Evolutionary conservation across 805 yeast species (phyloP), one percentile per base, ranked within the genome.

Genomic region (Saturnispora ahearnii): DNA sequence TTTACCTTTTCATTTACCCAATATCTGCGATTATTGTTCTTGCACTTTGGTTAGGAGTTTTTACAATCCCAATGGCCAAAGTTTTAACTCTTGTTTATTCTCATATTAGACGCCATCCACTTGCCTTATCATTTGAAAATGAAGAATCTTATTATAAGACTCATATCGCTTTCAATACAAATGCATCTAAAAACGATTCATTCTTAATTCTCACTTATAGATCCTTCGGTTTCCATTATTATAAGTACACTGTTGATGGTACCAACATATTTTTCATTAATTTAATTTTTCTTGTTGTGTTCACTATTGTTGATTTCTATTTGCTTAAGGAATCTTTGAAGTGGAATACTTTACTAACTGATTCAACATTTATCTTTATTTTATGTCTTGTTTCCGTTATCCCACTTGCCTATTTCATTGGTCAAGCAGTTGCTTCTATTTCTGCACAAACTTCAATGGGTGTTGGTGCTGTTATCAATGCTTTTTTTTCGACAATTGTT

Each of bases 381-480:
- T 68, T 88, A 15, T 85, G 96, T 63, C 68, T 93, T 51, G 73
- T 85, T 45, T 86, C 96, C 1, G 87, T 93, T 51, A 78, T 93
- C 34, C 99, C 99, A 6, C 72, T 93, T 56, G 98, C 99, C 0
- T 91, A 93, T 63, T 93, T 89, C 67, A 90, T 93, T 58, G 99
- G 99, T 3, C 98, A 91, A 66, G 98, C 98, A 5, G 99, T 93
- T n/a, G 99, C 99, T 0, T 90, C 98, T 2, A 93, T 93, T 52
- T 86, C 96, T 6, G 98, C 99, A 0, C 99, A 93, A 69, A 87
- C 97, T 0, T 90, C 97, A 0, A 93, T 93, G 99, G 97, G 98
- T 29, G 81, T 93, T 52, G 98, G 98, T 71, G 99, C 99, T 1
- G 96, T 90, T 0, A 89, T 93, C 59, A 93, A 93, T 65, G 99